phyloP scores from a whole-genome alignment of 225 moss, liverwort and hornwort genomes.

The Polytrichum formosum region DNA sequence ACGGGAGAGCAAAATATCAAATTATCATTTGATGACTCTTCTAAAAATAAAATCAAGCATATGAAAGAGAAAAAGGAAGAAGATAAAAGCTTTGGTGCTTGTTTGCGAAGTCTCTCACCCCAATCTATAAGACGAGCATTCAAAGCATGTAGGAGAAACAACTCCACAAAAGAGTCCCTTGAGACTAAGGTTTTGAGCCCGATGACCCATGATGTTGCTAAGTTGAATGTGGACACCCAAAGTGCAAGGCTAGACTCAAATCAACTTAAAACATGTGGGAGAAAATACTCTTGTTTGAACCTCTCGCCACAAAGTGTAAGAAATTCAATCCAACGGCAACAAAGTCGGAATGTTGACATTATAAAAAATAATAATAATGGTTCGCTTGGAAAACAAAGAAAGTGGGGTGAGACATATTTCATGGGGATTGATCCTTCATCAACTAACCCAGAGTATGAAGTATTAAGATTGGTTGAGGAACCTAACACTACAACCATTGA shows the following conservation, averaged over 20 bases:
- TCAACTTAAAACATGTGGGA: neutral
- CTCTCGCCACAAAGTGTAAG: neutral
- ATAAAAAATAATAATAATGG: too few relatives aligned
- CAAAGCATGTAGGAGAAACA: neutral
- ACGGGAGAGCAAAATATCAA: too few relatives aligned
- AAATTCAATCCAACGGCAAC: neutral
- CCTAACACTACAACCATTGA: neutral
- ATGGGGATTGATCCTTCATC: neutral
- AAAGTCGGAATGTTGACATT: neutral
- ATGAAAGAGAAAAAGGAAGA: neutral
- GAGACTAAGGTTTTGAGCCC: neutral
- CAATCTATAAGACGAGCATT: neutral
- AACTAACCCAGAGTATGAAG: neutral
- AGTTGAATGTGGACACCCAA: neutral
- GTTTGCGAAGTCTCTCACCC: conserved; percentile 3
- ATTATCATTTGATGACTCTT: neutral
- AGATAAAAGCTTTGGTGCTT: neutral
- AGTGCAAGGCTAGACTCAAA: neutral
- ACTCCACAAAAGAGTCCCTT: neutral
- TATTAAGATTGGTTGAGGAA: neutral
- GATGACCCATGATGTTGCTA: neutral
- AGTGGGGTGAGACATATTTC: neutral
- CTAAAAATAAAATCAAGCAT: neutral
- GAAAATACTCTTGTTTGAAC: neutral
- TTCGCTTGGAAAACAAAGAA: neutral